Evolutionary conservation across 208 protist species (phyloP).

Genomic region (Acanthamoeba castellanii): DNA sequence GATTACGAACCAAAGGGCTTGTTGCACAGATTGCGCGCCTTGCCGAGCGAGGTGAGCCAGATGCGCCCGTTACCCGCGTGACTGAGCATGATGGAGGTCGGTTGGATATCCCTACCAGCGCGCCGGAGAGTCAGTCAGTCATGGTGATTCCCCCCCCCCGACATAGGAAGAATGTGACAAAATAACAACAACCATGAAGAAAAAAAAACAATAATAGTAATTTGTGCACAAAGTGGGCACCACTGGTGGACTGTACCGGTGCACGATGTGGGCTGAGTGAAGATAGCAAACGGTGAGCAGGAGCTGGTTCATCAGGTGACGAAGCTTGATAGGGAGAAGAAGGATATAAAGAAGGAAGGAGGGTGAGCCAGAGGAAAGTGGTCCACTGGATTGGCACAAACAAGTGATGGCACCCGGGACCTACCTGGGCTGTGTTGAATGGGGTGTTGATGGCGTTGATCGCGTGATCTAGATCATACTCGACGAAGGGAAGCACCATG

Average conservation of each 20-base stretch:
- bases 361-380: not conserved
- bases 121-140: not conserved
- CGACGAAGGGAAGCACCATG: slow-evolving; percentile 55
- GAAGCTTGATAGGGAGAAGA: slow-evolving; percentile 8
- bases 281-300: slow-evolving; percentile 58
- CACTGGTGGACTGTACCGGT: not conserved
- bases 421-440: slow-evolving; percentile 1
- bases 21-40: slow-evolving; percentile 4
- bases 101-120: not conserved
- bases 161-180: no score
- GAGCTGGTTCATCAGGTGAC: slow-evolving; percentile 23
- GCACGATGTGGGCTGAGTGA: slow-evolving; percentile 51
- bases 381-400: not conserved
- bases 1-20: slow-evolving; percentile 46
- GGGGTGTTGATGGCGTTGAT: slow-evolving; percentile 14
- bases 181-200: not conserved
- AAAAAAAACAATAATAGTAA: not conserved
- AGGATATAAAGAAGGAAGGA: not conserved
- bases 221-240: not conserved
- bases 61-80: slow-evolving; percentile 13
- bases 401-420: not conserved
- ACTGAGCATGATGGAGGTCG: slow-evolving; percentile 41
- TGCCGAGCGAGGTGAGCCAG: slow-evolving; percentile 44
- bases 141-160: no score
- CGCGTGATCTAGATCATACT: slow-evolving; percentile 54